Conservation (phyloP, 768 basidiomycete species). For the Lactarius psammicola region DNA sequence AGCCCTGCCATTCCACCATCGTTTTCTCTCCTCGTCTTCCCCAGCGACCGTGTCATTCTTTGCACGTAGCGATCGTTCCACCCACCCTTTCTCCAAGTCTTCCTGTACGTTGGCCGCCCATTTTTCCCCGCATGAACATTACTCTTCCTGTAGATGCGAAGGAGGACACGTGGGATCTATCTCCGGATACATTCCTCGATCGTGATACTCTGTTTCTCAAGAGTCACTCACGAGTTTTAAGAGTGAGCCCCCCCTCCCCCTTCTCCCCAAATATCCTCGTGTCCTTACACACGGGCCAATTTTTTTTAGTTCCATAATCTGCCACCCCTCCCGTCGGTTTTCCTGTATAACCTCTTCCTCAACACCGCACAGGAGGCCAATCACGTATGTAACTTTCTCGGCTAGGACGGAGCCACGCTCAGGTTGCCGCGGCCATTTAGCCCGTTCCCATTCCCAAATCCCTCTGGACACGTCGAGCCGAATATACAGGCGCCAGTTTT, state of each 20-base stretch:
- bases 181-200: not conserved
- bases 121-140: not conserved
- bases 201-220: slow-evolving; percentile 21
- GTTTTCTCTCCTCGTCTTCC: not conserved
- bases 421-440: not conserved
- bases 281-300: not conserved
- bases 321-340: slow-evolving; percentile 39
- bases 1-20: not conserved
- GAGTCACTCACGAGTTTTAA: slow-evolving; percentile 20
- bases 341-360: slow-evolving; percentile 43
- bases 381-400: slow-evolving; percentile 4
- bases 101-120: not conserved
- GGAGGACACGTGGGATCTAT: not conserved
- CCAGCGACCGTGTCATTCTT: not conserved
- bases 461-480: slow-evolving; percentile 47
- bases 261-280: not conserved
- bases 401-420: not conserved
- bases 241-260: not conserved
- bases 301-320: slow-evolving; percentile 41
- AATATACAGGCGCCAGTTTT: slow-evolving; percentile 19
- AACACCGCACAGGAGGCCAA: slow-evolving; percentile 30
- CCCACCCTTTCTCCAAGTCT: not conserved
- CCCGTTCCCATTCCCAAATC: slow-evolving; percentile 38
- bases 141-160: not conserved
- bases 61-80: not conserved